Evolutionary conservation across 371 early-diverging fungal species (phyloP).

Genomic region (Smittium culicis): DNA sequence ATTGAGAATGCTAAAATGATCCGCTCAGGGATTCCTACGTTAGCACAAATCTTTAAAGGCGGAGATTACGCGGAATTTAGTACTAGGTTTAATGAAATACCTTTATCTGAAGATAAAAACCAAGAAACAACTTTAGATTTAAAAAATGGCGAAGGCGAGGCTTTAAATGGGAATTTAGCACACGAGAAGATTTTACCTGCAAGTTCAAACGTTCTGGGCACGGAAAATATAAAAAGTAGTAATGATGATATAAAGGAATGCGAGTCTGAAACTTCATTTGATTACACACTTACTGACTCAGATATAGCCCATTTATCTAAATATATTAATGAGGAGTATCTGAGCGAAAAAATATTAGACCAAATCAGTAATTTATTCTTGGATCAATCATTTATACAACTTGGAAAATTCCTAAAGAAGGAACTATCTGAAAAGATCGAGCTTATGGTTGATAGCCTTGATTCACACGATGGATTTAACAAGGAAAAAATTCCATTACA

Average conservation of each 20-base stretch:
- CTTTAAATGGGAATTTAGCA: no score
- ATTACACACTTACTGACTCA: conserved; percentile 23
- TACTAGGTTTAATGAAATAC: not conserved
- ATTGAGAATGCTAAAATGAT: conserved; percentile 23
- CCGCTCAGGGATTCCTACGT: conserved; percentile 33
- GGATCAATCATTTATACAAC: conserved; percentile 52
- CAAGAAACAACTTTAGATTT: no score
- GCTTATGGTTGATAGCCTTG: conserved; percentile 22
- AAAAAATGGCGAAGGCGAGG: no score
- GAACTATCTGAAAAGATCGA: conserved; percentile 30
- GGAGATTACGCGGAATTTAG: conserved; percentile 28
- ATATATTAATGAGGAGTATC: conserved; percentile 51
- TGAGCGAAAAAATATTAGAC: conserved; percentile 31
- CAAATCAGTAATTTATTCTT: conserved; percentile 44
- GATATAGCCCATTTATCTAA: conserved; percentile 33
- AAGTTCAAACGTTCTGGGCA: no score
- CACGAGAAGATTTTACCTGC: no score
- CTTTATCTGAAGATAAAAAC: conserved; percentile 7
- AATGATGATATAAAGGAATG: no score
- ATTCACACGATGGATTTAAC: conserved; percentile 24
- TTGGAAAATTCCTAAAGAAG: conserved; percentile 40
- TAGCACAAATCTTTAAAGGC: conserved; percentile 36
- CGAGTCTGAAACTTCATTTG: no score
- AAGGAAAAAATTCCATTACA: conserved; percentile 33
- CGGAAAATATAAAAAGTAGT: no score